Base-by-base conservation (phyloP, 768 basidiomycete species). In the Dentipellis fragilis region DNA sequence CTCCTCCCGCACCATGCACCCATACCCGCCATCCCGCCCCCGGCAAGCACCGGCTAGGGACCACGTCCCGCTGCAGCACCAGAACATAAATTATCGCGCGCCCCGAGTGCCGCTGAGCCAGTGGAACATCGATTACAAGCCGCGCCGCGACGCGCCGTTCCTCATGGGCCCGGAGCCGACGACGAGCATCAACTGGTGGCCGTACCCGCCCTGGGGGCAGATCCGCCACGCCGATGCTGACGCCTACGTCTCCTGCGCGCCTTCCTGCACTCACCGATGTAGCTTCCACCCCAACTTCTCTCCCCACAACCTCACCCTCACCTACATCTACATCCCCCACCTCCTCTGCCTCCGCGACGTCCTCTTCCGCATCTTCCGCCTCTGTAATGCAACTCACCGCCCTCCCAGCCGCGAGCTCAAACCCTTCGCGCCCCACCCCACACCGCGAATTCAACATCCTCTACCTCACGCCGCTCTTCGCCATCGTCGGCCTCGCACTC, bases 141-240 rank as follows among this genome's bases (percentile, higher is more conserved):
- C 7, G 6, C 23, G 51, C 48, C 42, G 14, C 42, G 42, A 45
- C 10, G n/a, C 42, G 8, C 42, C 42, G 10, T 16, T 45, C 11
- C 14, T 45, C 14, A 9, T 45, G 10, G 42, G n/a, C n/a, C 17
- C 42, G 14, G 42, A 17, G 7, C 42, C 42, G 42, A 56, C 67
- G 12, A 59, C 65, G 16, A 67, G 63, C 57, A 57, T 67, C 49
- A 59, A 67, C 53, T 70, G 69, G 69, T 70, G 69, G 68, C 68
- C 69, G 0, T 71, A 68, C 51, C 67, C 68, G 0, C 51, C 68
- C 1, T 67, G 64, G 63, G 59, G 64, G 4, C 57, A 62, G 42
- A 56, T 53, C n/a, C n/a, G 36, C 36, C 12, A 42, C 54, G 6
- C 35, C 39, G 7, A 42, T 57, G 4, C 52, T 47, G 19, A 40